Base-by-base conservation (phyloP, 805 yeast species). In the Kazachstania martiniae region DNA sequence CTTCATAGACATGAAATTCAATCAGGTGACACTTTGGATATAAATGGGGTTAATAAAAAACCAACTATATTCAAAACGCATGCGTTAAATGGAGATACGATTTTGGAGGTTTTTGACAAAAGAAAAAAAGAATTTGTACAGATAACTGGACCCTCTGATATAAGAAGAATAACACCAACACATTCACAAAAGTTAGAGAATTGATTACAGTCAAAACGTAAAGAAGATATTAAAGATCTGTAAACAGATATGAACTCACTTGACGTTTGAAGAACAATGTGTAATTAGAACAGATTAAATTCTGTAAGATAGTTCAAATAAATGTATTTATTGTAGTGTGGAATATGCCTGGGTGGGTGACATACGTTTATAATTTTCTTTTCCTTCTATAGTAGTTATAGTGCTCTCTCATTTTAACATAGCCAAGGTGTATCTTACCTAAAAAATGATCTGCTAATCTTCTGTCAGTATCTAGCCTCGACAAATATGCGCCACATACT, bases 391-490 rank as follows among this genome's bases (percentile, higher is more conserved):
- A 40, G 18, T 12, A 19, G 5, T 63, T 63, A 37, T 70, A 63
- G 18, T 67, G 70, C 33, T 63, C 62, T 47, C 94, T 66, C 76
- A 87, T 77, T 32, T 69, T 74, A 2, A 77, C 87, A 53, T 78
- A 86, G 0, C 86, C 89, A 41, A 82, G 51, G 59, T 87, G 96
- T 37, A 83, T 72, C 46, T 84, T 85, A 1, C 97, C 97, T 16
- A 77, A 59, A 51, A 84, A 86, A 55, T 87, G 96, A 45, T 83
- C 95, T 1, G 89, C 94, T 40, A 87, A 62, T 44, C 96, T 66
- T 52, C 86, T 66, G 52, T 87, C 96, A 37, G 80, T 83, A 53
- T 87, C 97, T 35, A 86, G 60, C 39, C 89, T 63, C 7, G 94
- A 81, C 24, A 89, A 61, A 48, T 79, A 85, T 1, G 94, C 94